Conservation (phyloP, 768 basidiomycete species). For the Tylopilus sp. region DNA sequence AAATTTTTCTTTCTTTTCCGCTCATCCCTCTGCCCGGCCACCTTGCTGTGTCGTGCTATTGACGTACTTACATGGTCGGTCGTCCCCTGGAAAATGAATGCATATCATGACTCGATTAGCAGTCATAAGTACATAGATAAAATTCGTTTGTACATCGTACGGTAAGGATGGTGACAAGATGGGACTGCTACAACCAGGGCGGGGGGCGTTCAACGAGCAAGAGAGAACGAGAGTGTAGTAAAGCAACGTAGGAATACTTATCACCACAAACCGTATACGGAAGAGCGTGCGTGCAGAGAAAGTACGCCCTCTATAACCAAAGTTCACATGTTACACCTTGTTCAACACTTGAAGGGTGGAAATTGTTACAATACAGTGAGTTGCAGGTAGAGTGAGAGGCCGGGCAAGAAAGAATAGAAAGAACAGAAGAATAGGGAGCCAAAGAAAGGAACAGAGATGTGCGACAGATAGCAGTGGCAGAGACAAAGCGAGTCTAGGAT, state of each 20-base stretch:
- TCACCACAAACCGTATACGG: slow-evolving; percentile 14
- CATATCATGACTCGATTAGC: slow-evolving; percentile 49
- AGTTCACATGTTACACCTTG: slow-evolving; percentile 49
- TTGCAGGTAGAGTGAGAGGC: slow-evolving; percentile 36
- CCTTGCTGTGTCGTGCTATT: too few species aligned
- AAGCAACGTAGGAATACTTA: slow-evolving; percentile 11
- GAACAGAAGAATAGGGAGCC: slow-evolving; percentile 5
- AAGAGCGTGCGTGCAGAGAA: slow-evolving; percentile 12
- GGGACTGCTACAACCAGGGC: slow-evolving; percentile 13
- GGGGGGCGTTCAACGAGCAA: slow-evolving; percentile 10
- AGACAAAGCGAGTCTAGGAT: slow-evolving; percentile 62
- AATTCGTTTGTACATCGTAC: slow-evolving; percentile 27
- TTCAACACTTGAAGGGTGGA: slow-evolving; percentile 55
- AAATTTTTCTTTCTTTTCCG: too few species aligned
- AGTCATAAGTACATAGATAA: slow-evolving; percentile 24
- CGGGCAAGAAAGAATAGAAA: slow-evolving; percentile 10
- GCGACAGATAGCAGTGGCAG: slow-evolving; percentile 74
- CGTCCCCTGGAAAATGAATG: too few species aligned
- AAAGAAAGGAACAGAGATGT: slow-evolving; percentile 50
- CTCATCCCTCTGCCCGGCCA: too few species aligned
- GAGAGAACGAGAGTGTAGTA: slow-evolving; percentile 10
- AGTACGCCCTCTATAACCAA: slow-evolving; percentile 35
- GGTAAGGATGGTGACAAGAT: slow-evolving; percentile 29
- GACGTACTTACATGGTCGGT: too few species aligned
- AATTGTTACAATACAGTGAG: slow-evolving; percentile 85